phyloP scores from a whole-genome alignment of 768 basidiomycete genomes.

The Calocera cornea region DNA sequence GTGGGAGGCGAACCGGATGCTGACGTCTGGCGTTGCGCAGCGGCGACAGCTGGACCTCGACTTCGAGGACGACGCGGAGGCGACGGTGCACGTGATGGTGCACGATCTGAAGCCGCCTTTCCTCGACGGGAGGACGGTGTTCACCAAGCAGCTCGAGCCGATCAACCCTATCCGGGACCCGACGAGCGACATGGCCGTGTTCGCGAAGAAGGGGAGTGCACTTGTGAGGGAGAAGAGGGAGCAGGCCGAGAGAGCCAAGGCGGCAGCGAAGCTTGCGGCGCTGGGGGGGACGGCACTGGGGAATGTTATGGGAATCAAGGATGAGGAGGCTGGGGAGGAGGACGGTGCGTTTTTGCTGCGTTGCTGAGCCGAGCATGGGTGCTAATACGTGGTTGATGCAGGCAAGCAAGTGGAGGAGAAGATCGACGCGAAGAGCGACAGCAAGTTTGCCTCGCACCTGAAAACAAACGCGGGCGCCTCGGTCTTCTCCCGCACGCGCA shows the following conservation, averaged over 20 bases:
- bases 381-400: too few relatives aligned
- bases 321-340: slow-evolving; percentile 88
- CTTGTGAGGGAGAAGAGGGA: slow-evolving; percentile 93
- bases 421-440: slow-evolving; percentile 69
- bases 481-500: slow-evolving; percentile 64
- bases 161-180: slow-evolving; percentile 92
- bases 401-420: slow-evolving; percentile 23
- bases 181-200: slow-evolving; percentile 88
- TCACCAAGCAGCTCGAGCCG: slow-evolving; percentile 91
- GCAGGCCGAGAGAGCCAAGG: slow-evolving; percentile 89
- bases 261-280: slow-evolving; percentile 86
- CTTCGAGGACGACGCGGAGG: slow-evolving; percentile 92
- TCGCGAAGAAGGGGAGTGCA: slow-evolving; percentile 91
- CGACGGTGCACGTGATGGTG: slow-evolving; percentile 92
- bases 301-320: slow-evolving; percentile 94
- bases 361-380: too few relatives aligned
- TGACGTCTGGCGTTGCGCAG: slow-evolving; percentile 86
- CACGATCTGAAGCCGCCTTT: slow-evolving; percentile 97
- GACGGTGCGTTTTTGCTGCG: slow-evolving; percentile 15
- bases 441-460: slow-evolving; percentile 91
- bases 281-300: slow-evolving; percentile 89
- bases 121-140: slow-evolving; percentile 89
- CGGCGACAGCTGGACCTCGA: slow-evolving; percentile 79
- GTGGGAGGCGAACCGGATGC: slow-evolving; percentile 98
- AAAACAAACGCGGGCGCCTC: slow-evolving; percentile 67